Conservation (phyloP, 495 filamentous ascomycete genomes). For the Penicillium chermesinum region DNA sequence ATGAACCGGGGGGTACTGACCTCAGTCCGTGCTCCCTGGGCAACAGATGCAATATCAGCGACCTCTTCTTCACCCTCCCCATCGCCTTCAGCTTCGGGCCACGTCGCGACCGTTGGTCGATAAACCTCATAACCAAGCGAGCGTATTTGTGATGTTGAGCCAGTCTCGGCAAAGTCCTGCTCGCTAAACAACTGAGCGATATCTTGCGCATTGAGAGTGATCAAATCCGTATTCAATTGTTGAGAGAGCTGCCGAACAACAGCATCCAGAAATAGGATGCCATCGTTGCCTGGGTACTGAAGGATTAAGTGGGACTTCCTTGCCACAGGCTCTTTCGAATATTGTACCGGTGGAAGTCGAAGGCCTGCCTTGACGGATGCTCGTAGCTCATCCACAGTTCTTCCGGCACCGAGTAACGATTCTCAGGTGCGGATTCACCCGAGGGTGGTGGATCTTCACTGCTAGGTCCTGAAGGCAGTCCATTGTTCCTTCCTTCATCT, state of each 20-base stretch:
- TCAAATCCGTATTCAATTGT: conserved; percentile 63
- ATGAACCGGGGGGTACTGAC: conserved; percentile 31
- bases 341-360: conserved; percentile 35
- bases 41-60: conserved; percentile 24
- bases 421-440: conserved; percentile 9
- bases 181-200: conserved; percentile 72
- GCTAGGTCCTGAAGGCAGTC: not conserved
- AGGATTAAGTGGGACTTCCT: conserved; percentile 60
- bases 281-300: conserved; percentile 58
- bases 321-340: conserved; percentile 45
- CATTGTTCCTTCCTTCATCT: conserved; percentile 1
- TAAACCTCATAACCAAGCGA: conserved; percentile 67
- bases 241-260: conserved; percentile 56
- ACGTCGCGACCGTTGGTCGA: conserved; percentile 23
- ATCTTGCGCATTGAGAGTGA: conserved; percentile 73
- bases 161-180: conserved; percentile 52
- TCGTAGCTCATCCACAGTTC: conserved; percentile 36
- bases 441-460: conserved; percentile 18
- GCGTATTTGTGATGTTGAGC: conserved; percentile 36
- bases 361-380: conserved; percentile 40
- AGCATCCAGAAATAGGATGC: conserved; percentile 50
- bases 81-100: conserved; percentile 32
- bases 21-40: conserved; percentile 18
- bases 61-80: conserved; percentile 42
- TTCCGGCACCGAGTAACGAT: conserved; percentile 33